Evolutionary conservation across 2,329 filamentous ascomycete genomes (phyloP), one percentile per base, ranked within the genome.

Genomic region (Hypoxylon sp.): DNA sequence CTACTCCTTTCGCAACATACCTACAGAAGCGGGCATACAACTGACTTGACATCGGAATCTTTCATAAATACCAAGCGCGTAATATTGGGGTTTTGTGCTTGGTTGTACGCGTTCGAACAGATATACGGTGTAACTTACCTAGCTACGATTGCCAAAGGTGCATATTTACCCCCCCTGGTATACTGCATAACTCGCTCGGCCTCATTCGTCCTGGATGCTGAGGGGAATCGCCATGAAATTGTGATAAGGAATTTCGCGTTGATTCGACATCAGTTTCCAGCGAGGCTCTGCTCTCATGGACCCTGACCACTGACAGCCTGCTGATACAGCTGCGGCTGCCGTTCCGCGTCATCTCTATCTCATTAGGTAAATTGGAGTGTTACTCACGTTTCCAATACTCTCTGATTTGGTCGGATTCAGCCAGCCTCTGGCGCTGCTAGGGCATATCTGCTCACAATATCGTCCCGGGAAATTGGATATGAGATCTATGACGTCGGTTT

Each of bases 211-310:
- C 79, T 79, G 22, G 75, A 76, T 8, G 78, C 77, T 44, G 70
- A 75, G 76, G 79, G 4, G 77, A 77, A 71, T 79, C 70, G 1
- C 80, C 81, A 67, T 85, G 84, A 39, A 85, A 81, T 1, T 29
- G 78, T 86, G 6, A 85, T 79, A 0, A 82, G 81, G 70, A 82
- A 81, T 51, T 67, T 73, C 52, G 26, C 19, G 52, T 59, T 37
- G 50, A 31, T 54, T 67, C 29, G 14, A 55, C n/a, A n/a, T 24
- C 35, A 55, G 31, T 44, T 35, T 59, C 47, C 33, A 55, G 29
- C 33, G 19, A 11, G 35, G 39, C 53, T 35, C 33, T 46, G 44
- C 29, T 51, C 24, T 22, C 8, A 35, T 39, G 42, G 48, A 47
- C 24, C 42, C 57, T 9, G 37, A 24, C 26, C 26, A 44, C 47